Percentiles rank a stretch among this genome's conserved stretches.
Evolutionary conservation across 2,329 filamentous ascomycete species (phyloP).

Genomic region (Stenocarpella maydis): DNA sequence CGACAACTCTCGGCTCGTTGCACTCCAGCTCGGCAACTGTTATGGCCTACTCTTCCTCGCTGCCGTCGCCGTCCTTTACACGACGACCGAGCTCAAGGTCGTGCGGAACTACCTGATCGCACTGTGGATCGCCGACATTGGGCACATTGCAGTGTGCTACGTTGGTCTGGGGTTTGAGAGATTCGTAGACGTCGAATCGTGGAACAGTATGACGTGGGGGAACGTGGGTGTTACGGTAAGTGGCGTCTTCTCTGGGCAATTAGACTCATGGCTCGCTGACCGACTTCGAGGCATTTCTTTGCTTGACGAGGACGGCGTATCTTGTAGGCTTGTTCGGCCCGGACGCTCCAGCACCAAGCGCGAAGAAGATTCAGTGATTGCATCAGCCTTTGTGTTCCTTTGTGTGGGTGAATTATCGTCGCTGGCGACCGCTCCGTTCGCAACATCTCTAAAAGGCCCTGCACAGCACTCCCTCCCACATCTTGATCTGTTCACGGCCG

Average conservation of each 20-base stretch:
- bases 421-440: not conserved
- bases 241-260: slow-evolving; percentile 26
- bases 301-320: slow-evolving; percentile 64
- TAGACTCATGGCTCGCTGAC: slow-evolving; percentile 18
- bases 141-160: slow-evolving; percentile 71
- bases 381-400: not conserved
- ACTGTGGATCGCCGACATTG: slow-evolving; percentile 71
- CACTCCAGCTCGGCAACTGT: slow-evolving; percentile 73
- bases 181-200: slow-evolving; percentile 61
- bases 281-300: slow-evolving; percentile 57
- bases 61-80: slow-evolving; percentile 69
- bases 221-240: slow-evolving; percentile 73
- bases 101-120: slow-evolving; percentile 73
- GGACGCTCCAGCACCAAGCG: slow-evolving; percentile 42
- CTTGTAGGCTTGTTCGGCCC: slow-evolving; percentile 67
- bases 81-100: slow-evolving; percentile 70
- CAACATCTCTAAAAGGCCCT: not conserved
- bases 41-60: slow-evolving; percentile 73
- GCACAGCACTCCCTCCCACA: not conserved
- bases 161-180: slow-evolving; percentile 63
- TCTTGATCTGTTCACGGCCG: too few species aligned
- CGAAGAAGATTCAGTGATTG: slow-evolving; percentile 38
- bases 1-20: slow-evolving; percentile 62
- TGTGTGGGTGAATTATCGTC: not conserved
- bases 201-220: slow-evolving; percentile 78